Percentiles rank a stretch among this genome's conserved stretches.
Evolutionary conservation across 345 rosid species (phyloP).

Genomic region (Punica granatum): DNA sequence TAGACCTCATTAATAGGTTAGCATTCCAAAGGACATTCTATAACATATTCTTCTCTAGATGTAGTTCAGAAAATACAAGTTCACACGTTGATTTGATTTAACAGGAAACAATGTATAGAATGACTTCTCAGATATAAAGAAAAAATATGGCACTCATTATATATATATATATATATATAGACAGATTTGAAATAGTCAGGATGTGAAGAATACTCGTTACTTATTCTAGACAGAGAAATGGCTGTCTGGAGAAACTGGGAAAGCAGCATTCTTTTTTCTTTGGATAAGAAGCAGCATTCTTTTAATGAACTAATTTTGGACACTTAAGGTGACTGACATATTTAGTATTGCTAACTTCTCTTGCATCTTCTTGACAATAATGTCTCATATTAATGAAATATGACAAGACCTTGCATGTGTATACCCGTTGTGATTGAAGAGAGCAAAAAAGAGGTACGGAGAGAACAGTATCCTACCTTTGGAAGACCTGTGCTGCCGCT

Average conservation of each 20-base stretch:
- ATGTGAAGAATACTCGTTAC: neutral
- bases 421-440: neutral
- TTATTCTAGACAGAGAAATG: neutral
- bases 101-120: neutral
- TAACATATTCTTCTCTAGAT: neutral
- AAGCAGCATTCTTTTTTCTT: neutral
- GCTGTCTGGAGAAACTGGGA: neutral
- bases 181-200: neutral
- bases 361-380: neutral
- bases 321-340: neutral
- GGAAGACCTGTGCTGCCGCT: conserved; percentile 95
- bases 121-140: neutral
- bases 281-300: neutral
- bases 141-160: neutral
- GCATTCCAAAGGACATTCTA: neutral
- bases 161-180: too few relatives aligned
- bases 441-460: neutral
- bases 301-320: neutral
- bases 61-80: neutral
- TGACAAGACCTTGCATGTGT: neutral
- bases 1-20: neutral
- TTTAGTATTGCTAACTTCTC: neutral
- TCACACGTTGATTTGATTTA: neutral
- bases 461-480: conserved; percentile 40
- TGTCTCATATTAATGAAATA: neutral